Percentiles rank a stretch among this genome's conserved stretches.
Conservation (phyloP, 495 filamentous ascomycete species). For the Aspergillus heteromorphus region DNA sequence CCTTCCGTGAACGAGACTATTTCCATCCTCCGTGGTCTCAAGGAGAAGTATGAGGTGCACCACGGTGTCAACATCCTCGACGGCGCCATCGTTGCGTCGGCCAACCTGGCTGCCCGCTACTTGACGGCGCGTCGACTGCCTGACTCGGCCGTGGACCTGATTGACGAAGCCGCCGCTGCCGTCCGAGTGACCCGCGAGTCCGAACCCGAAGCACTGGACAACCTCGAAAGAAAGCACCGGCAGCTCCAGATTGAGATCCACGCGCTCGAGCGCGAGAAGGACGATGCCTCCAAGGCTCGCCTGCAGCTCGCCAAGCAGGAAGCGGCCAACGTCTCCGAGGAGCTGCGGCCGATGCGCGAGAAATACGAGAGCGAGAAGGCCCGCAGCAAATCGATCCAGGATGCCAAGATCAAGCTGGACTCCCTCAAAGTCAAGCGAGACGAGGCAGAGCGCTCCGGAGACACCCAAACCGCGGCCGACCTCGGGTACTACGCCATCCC, state of each 20-base stretch:
- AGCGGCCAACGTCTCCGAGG: slow-evolving; percentile 85
- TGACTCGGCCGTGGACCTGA: slow-evolving; percentile 92
- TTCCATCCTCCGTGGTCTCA: slow-evolving; percentile 92
- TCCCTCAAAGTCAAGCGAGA: slow-evolving; percentile 81
- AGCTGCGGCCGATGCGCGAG: slow-evolving; percentile 83
- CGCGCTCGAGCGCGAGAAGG: slow-evolving; percentile 86
- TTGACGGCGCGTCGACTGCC: slow-evolving; percentile 85
- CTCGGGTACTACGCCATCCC: slow-evolving; percentile 96
- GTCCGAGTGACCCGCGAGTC: slow-evolving; percentile 93
- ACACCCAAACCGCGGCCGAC: slow-evolving; percentile 78
- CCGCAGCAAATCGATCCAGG: slow-evolving; percentile 84
- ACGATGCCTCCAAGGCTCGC: slow-evolving; percentile 81
- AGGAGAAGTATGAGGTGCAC: slow-evolving; percentile 96
- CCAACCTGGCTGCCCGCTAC: slow-evolving; percentile 84
- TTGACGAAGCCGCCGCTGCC: slow-evolving; percentile 93
- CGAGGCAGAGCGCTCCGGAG: slow-evolving; percentile 80
- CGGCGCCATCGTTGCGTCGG: slow-evolving; percentile 84
- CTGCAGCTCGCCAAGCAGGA: slow-evolving; percentile 79
- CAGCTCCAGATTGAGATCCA: slow-evolving; percentile 97
- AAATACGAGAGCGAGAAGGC: slow-evolving; percentile 92
- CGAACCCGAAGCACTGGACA: slow-evolving; percentile 90
- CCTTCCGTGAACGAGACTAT: slow-evolving; percentile 83
- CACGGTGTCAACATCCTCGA: slow-evolving; percentile 96
- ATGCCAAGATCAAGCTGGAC: slow-evolving; percentile 93
- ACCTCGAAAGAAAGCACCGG: slow-evolving; percentile 76